These are phyloP conservation scores for Naganishia sp. DNA, from an alignment of 1,284 basidiomycete genomes.

Conservation along the genomic window DNA sequence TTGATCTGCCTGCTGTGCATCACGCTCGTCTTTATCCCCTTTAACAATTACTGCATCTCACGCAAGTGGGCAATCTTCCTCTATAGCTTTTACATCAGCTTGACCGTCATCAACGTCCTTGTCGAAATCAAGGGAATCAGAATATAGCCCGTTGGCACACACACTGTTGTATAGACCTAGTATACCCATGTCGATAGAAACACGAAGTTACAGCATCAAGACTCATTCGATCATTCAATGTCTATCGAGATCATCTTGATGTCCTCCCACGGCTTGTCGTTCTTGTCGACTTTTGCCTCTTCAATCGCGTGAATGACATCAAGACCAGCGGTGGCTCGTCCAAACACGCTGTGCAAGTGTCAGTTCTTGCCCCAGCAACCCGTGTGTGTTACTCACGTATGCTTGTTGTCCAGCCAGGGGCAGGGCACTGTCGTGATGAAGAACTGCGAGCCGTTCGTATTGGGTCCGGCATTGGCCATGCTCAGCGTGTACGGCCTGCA, in stretches of 20 bases:
- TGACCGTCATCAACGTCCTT: slow-evolving; percentile 72
- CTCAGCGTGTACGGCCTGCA: slow-evolving; percentile 88
- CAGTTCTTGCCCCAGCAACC: neutral
- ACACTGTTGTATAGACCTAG: slow-evolving; percentile 15
- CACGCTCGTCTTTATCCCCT: slow-evolving; percentile 81
- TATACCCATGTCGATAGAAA: neutral
- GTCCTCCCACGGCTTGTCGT: slow-evolving; percentile 84
- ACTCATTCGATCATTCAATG: slow-evolving; percentile 33
- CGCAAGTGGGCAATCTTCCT: slow-evolving; percentile 76
- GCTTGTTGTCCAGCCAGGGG: slow-evolving; percentile 76
- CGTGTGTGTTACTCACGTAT: slow-evolving; percentile 52
- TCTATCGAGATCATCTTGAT: slow-evolving; percentile 79
- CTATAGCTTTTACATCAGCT: slow-evolving; percentile 68
- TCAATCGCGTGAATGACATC: slow-evolving; percentile 63
- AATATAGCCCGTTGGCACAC: neutral
- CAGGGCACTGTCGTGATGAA: slow-evolving; percentile 97
- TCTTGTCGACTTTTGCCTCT: slow-evolving; percentile 67
- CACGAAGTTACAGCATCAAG: neutral
- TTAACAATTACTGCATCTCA: slow-evolving; percentile 78
- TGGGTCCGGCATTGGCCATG: slow-evolving; percentile 93
- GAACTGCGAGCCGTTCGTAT: slow-evolving; percentile 89
- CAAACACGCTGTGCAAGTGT: slow-evolving; percentile 57
- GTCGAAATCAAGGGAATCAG: slow-evolving; percentile 60
- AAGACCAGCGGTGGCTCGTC: slow-evolving; percentile 57
- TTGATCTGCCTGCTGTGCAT: slow-evolving; percentile 70